Evolutionary conservation across 805 yeast genomes (phyloP).

Genomic region (Candida wancherniae): DNA sequence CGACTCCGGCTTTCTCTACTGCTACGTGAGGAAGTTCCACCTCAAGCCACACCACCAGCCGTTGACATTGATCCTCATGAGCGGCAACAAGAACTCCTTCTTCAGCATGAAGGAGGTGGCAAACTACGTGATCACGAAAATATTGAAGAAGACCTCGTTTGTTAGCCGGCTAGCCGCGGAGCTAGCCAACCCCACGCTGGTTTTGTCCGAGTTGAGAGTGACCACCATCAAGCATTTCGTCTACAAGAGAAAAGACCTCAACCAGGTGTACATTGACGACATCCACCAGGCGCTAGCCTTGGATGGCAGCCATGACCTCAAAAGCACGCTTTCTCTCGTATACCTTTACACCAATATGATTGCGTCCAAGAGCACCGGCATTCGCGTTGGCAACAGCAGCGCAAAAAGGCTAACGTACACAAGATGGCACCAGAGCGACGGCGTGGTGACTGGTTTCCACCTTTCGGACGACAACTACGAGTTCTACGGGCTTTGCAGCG

Average conservation of each 20-base stretch:
- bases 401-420: conserved; percentile 42
- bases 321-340: conserved; percentile 35
- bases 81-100: conserved; percentile 75
- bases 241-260: conserved; percentile 62
- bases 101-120: conserved; percentile 66
- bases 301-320: conserved; percentile 18
- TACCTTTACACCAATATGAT: conserved; percentile 29
- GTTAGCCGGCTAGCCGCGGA: conserved; percentile 22
- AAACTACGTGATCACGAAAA: conserved; percentile 40
- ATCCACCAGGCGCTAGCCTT: conserved; percentile 12
- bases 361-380: conserved; percentile 18
- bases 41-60: conserved; percentile 17
- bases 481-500: conserved; percentile 37
- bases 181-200: conserved; percentile 7
- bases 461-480: conserved; percentile 30
- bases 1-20: conserved; percentile 78
- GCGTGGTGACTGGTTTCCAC: conserved; percentile 33
- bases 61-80: conserved; percentile 44
- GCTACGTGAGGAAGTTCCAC: conserved; percentile 53
- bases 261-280: conserved; percentile 58
- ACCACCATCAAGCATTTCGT: conserved; percentile 69
- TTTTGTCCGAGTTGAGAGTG: conserved; percentile 19
- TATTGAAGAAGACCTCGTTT: conserved; percentile 21
- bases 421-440: conserved; percentile 30
- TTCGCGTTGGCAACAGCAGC: too few species aligned